These are phyloP conservation scores for Glutinoglossum americanum DNA, from an alignment of 495 filamentous ascomycete species.

Conservation along the genomic window DNA sequence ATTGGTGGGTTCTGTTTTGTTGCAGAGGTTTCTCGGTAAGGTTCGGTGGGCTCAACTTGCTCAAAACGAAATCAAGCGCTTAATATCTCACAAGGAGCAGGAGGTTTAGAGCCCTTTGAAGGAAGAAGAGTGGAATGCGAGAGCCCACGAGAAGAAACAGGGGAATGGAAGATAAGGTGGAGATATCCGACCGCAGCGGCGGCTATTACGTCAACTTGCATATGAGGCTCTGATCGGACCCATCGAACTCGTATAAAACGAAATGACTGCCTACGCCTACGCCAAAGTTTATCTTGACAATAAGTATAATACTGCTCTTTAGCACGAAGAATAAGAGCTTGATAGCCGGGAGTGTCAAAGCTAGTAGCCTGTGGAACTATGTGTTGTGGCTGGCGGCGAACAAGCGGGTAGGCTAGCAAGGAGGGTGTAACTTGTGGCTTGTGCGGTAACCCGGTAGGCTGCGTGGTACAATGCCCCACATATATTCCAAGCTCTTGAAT, in stretches of 20 bases:
- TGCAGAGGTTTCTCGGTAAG: no score
- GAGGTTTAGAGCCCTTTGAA: no score
- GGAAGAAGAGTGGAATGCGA: not conserved
- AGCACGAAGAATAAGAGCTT: not conserved
- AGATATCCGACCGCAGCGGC: not conserved
- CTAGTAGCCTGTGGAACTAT: not conserved
- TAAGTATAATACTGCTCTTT: not conserved
- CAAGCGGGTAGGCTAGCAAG: not conserved
- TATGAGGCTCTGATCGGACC: not conserved
- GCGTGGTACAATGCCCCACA: no score
- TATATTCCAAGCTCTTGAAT: no score
- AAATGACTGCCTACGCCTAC: not conserved
- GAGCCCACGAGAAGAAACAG: not conserved
- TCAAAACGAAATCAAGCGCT: no score
- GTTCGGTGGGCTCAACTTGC: no score
- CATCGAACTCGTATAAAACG: not conserved
- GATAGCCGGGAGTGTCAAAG: not conserved
- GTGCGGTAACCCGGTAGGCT: no score
- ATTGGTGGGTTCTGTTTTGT: not conserved
- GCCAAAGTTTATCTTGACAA: not conserved
- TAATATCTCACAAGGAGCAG: no score
- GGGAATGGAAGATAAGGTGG: not conserved
- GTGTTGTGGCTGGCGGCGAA: not conserved
- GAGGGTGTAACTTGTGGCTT: no score
- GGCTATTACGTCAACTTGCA: not conserved